These are phyloP conservation scores for Hyphodiscus hymeniophilus DNA, from an alignment of 495 filamentous ascomycete species.

Conservation along the genomic window DNA sequence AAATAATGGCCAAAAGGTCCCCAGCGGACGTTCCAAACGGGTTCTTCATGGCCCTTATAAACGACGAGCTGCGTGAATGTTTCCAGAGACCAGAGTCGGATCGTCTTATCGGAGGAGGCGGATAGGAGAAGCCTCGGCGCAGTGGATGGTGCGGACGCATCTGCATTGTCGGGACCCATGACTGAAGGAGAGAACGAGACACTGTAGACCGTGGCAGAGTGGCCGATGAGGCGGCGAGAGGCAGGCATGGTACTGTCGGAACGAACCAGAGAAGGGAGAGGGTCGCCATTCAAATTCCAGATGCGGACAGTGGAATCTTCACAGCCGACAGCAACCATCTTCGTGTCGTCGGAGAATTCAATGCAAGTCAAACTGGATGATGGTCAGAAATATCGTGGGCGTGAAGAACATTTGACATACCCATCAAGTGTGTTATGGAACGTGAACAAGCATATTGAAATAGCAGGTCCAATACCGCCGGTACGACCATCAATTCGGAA, in stretches of 20 bases:
- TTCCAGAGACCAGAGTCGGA: slow-evolving; percentile 90
- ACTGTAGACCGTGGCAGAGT: slow-evolving; percentile 79
- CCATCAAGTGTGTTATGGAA: slow-evolving; percentile 91
- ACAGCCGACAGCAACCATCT: slow-evolving; percentile 77
- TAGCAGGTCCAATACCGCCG: slow-evolving; percentile 67
- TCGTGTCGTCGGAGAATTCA: slow-evolving; percentile 85
- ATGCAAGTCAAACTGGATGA: slow-evolving; percentile 68
- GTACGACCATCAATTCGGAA: slow-evolving; percentile 75
- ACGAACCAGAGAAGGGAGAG: slow-evolving; percentile 36
- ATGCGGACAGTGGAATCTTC: slow-evolving; percentile 91
- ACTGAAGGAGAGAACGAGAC: slow-evolving; percentile 85
- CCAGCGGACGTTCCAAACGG: slow-evolving; percentile 82
- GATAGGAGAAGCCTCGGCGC: slow-evolving; percentile 73
- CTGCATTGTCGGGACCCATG: slow-evolving; percentile 33
- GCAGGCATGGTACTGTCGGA: slow-evolving; percentile 38
- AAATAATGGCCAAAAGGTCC: slow-evolving; percentile 97
- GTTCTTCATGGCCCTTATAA: slow-evolving; percentile 84
- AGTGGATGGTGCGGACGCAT: slow-evolving; percentile 45
- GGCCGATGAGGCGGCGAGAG: slow-evolving; percentile 79
- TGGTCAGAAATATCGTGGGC: slow-evolving; percentile 9
- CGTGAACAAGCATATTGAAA: slow-evolving; percentile 91
- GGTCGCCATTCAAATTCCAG: slow-evolving; percentile 77
- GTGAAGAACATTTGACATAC: slow-evolving; percentile 48
- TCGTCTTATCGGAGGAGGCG: slow-evolving; percentile 73
- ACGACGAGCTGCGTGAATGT: slow-evolving; percentile 82